Evolutionary conservation across 148 eudicot genomes (phyloP), one percentile per base, ranked within the genome.

Genomic region (Beta vulgaris): DNA sequence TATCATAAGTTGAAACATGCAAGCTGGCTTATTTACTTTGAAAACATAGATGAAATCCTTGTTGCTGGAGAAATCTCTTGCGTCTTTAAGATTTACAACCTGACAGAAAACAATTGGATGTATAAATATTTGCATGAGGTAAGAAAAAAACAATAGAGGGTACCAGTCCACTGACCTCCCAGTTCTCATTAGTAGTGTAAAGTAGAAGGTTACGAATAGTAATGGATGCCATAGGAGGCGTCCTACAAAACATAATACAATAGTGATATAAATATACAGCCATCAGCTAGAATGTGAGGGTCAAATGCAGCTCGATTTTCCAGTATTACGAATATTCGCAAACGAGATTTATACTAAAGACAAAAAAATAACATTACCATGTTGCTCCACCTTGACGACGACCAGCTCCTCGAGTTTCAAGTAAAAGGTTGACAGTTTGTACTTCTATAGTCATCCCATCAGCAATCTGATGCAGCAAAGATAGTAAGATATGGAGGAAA

Each of bases 391-490:
- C 97, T 83, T 83, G 77, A 18, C 75, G 79, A 44, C 86, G 83
- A 71, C 88, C 88, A 75, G 92, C 92, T 59, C 98, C 98, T 80
- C 92, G 93, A 79, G 97, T 92, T 86, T 95, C 98, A 78, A 95
- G 88, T 46, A 95, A 78, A 49, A 95, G 89, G 84, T 95, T 95
- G 75, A 95, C 98, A 53, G 90, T 92, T 32, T 70, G 79, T 55
- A 95, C 97, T 88, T 95, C 87, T 68, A 95, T 71, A 64, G 97
- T 92, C 97, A 92, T 95, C 79, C 98, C 98, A 82, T 95, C 98
- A 58, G 98, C 93, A 84, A 95, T 95, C 98, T 92, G 89, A 83
- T 57, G 79, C 51, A 83, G 69, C 69, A 69, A 48, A 70, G 73
- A 76, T n/a, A 28, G 73, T 84, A 75, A 86, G 78, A 79, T 62